Base-by-base conservation (phyloP, 2,329 filamentous ascomycete genomes). In the Ophiostoma ulmi region DNA sequence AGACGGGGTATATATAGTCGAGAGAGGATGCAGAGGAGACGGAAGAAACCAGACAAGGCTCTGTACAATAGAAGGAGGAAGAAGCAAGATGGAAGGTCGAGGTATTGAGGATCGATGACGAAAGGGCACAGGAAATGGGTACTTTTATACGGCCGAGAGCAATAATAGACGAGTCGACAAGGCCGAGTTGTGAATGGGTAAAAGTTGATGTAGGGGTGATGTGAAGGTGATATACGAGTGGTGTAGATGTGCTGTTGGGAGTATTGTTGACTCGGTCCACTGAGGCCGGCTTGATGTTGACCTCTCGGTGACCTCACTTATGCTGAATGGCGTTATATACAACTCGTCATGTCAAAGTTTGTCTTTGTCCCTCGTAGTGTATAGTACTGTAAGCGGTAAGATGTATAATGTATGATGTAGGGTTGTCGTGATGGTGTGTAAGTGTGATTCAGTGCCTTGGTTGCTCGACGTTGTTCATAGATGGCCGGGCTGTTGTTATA, bases 1-100 rank as follows among this genome's bases (percentile, higher is more conserved):
- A 11, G 52, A 58, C n/a, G 52, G 52, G 52, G 52, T 58, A 58
- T 26, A 58, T 58, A 58, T 58, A 58, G n/a, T 22, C 22, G 52
- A 26, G 11, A 20, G 22, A 58, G 52, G 17, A 2, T n/a, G 7
- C 22, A 13, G 52, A 58, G 5, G 20, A 58, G 52, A 17, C 44
- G 6, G 6, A 39, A 11, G 5, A 39, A 1, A 8, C 38, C 8
- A 39, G 38, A 39, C 38, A 39, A 39, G 38, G 2, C 38, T 39
- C 38, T 39, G 38, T 13, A 8, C 6, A 48, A 48, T 48, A 48
- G 44, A 48, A 48, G 5, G 44, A 17, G 5, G 44, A 48, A 17
- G 44, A 17, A 48, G 44, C 14, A 48, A 6, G 5, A 48, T 5
- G 20, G 44, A 13, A 58, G 52, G 22, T 4, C 6, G 52, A 58